Conservation (phyloP, 805 yeast species). For the Candida nitratophila region DNA sequence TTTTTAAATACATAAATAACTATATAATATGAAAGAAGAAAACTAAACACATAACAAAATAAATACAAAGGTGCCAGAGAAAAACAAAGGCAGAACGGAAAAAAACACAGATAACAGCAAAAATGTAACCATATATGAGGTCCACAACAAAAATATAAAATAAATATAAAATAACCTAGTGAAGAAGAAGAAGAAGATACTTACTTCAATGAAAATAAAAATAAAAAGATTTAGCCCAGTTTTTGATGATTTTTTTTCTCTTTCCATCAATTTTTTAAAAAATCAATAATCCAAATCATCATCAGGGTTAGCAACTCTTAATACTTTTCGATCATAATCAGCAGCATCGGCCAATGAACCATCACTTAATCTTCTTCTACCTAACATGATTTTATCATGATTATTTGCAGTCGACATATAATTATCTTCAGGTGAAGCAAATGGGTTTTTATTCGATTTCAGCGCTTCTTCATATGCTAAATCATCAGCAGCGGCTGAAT, state of each 20-base stretch:
- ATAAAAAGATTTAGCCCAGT: neutral
- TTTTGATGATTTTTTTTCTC: too few species aligned
- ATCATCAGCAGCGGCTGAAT: slow-evolving; percentile 40
- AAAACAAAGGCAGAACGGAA: too few species aligned
- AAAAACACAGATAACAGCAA: too few species aligned
- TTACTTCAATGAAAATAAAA: too few species aligned
- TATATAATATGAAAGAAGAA: neutral
- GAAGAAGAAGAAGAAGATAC: too few species aligned
- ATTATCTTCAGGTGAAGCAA: slow-evolving; percentile 51
- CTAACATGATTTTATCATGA: slow-evolving; percentile 56
- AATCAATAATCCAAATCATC: slow-evolving; percentile 25
- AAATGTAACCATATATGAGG: too few species aligned
- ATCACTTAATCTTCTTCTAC: slow-evolving; percentile 75
- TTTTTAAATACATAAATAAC: too few species aligned
- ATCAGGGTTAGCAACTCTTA: slow-evolving; percentile 88
- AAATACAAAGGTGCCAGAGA: too few species aligned
- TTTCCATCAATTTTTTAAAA: neutral
- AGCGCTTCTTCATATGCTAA: slow-evolving; percentile 52
- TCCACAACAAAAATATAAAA: neutral
- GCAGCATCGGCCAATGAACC: slow-evolving; percentile 85
- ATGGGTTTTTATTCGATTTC: slow-evolving; percentile 53
- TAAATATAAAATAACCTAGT: neutral
- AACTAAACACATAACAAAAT: neutral
- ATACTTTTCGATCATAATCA: slow-evolving; percentile 70
- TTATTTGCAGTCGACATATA: slow-evolving; percentile 16